Evolutionary conservation across 2,329 filamentous ascomycete species (phyloP).

Genomic region (Botrytis byssoidea): DNA sequence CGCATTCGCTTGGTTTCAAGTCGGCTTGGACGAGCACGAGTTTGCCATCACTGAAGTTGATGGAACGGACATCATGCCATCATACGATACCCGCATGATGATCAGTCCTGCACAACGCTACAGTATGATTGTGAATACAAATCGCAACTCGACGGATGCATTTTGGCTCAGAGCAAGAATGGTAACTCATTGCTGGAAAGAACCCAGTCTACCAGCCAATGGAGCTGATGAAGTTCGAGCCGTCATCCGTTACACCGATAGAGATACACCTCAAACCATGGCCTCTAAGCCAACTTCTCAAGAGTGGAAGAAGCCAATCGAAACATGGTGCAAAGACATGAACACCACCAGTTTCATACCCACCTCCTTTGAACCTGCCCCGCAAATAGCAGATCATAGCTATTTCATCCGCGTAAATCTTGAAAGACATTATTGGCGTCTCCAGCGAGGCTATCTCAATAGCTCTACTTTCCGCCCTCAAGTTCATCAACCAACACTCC

Average conservation of each 20-base stretch:
- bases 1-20: conserved; percentile 69
- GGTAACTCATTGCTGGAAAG: conserved; percentile 58
- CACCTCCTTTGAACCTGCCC: conserved; percentile 44
- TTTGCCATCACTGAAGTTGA: conserved; percentile 69
- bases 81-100: conserved; percentile 58
- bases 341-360: conserved; percentile 48
- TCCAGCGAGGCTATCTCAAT: conserved; percentile 60
- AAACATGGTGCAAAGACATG: conserved; percentile 37
- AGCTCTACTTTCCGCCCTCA: conserved; percentile 52
- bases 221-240: conserved; percentile 49
- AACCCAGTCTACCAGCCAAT: conserved; percentile 47
- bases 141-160: conserved; percentile 50
- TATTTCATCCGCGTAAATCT: conserved; percentile 58
- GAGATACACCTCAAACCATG: conserved; percentile 14
- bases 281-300: conserved; percentile 35
- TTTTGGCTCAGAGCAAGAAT: conserved; percentile 67
- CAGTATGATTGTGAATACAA: conserved; percentile 62
- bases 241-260: conserved; percentile 46
- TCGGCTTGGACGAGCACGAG: conserved; percentile 66
- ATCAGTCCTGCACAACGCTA: conserved; percentile 71
- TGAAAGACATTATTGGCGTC: conserved; percentile 57
- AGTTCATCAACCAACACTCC: conserved; percentile 48
- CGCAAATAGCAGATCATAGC: conserved; percentile 49
- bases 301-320: conserved; percentile 46
- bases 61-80: conserved; percentile 62